Base-by-base conservation (phyloP, 257 asterid species). In the Rauvolfia tetraphylla region DNA sequence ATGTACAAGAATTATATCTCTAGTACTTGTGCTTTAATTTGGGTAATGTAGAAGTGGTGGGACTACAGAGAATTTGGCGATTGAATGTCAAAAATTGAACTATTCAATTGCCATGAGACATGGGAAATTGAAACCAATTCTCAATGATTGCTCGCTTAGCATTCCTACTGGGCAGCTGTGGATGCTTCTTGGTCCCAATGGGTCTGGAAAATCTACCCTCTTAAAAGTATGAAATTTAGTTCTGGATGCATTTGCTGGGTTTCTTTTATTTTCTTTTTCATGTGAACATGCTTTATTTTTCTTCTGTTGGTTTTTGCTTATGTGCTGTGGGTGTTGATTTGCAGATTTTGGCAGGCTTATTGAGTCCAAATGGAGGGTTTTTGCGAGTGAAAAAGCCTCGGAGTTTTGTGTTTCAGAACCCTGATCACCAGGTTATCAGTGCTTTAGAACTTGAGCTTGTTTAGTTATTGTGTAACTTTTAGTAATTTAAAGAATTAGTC, bases 131-230 rank as follows among this genome's bases (percentile, higher is more conserved):
- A 54, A 87, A 31, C 90, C 92, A n/a, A 89, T 93, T 76, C 91
- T 93, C 69, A 88, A 88, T 27, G 92, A 90, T 79, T 93, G 98
- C 81, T 89, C 96, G 29, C 81, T 93, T 61, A 73, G 78, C 79
- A 84, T 93, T 77, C 97, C 98, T 34, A 76, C 93, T 49, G 97
- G 98, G 39, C 95, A 92, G 87, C 88, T 94, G 36, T 94, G 98
- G 97, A 94, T 94, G 98, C 97, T 94, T 78, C 96, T 93, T 33
- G 98, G 97, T 73, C 97, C 96, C 74, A 93, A 93, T 80, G 98
- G 97, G 53, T 94, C 91, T 68, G 98, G 98, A 71, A 94, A 94
- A 86, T 92, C 97, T 29, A 94, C 98, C n/a, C 95, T 94, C 39
- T 89, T 94, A 51, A 94, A 92, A 76, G 98, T 90, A 83, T 31